Evolutionary conservation across 768 basidiomycete species (phyloP).

Genomic region (Amanita rimosa): DNA sequence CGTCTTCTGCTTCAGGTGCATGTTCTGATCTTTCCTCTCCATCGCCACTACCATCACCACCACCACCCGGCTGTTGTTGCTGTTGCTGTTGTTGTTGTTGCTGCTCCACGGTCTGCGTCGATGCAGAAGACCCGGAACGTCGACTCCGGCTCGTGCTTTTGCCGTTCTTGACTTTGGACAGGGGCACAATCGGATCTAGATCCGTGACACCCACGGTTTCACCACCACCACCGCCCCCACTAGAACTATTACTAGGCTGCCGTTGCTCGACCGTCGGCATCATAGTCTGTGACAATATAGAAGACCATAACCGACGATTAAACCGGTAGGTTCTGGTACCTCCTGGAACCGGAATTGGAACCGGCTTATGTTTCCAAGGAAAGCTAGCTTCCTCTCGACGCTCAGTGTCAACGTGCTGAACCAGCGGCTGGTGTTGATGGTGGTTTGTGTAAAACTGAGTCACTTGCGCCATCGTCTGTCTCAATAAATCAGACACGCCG

Average conservation of each 20-base stretch:
- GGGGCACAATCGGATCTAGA: no score
- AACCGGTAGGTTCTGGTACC: no score
- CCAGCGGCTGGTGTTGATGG: constrained; percentile 16
- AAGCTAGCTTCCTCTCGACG: constrained; percentile 25
- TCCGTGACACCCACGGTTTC: no score
- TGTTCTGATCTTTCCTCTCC: background rate
- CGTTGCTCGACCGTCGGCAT: background rate
- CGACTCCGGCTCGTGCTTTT: background rate
- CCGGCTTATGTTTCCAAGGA: constrained; percentile 10
- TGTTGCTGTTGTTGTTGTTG: background rate
- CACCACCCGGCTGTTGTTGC: no score
- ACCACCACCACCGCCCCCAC: no score
- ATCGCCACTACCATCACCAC: no score
- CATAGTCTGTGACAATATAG: background rate
- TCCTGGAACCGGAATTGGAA: background rate
- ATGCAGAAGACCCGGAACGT: background rate
- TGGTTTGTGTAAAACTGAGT: constrained; percentile 39
- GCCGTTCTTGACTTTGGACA: no score
- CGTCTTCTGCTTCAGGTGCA: background rate
- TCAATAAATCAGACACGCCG: constrained; percentile 1
- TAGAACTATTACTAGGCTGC: background rate
- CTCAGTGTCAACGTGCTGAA: no score
- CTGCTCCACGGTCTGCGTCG: background rate
- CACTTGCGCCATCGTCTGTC: constrained; percentile 45
- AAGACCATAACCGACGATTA: background rate